phyloP scores from a whole-genome alignment of 495 filamentous ascomycete species.

The Trichoderma gamsii region DNA sequence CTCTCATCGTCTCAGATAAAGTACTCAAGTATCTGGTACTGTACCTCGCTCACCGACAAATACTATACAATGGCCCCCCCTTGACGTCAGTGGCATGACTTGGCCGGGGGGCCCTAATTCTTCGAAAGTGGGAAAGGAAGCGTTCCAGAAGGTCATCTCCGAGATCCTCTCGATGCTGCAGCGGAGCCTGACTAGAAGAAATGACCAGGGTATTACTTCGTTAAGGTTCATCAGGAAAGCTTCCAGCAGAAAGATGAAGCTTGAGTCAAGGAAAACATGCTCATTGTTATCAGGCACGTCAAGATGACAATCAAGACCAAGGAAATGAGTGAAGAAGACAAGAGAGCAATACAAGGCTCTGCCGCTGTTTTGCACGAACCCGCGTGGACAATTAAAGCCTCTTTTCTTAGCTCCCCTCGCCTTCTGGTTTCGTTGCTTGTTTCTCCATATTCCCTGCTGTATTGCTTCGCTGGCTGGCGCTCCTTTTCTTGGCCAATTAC shows the following conservation, averaged over 20 bases:
- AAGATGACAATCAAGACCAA: background rate
- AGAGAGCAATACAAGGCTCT: background rate
- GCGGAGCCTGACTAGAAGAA: background rate
- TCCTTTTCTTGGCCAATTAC: background rate
- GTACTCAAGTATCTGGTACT: background rate
- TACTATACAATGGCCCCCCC: background rate
- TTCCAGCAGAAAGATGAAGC: background rate
- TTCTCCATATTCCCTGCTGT: background rate
- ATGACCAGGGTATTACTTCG: too few relatives aligned
- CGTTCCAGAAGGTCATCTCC: slow-evolving; percentile 12
- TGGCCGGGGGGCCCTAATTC: background rate
- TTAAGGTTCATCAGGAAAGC: background rate
- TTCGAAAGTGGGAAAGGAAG: background rate
- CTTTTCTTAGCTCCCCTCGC: background rate
- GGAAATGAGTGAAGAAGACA: too few relatives aligned
- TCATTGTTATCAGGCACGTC: background rate
- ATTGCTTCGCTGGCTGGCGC: background rate
- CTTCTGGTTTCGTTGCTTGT: background rate
- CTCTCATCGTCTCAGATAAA: background rate
- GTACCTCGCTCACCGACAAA: background rate
- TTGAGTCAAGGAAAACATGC: background rate
- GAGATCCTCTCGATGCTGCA: slow-evolving; percentile 6
- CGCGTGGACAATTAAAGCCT: too few relatives aligned
- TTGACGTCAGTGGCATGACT: slow-evolving; percentile 8
- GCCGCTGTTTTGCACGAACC: background rate